Base-by-base conservation (phyloP, 306 rosid genomes). In the Rosa rugosa region DNA sequence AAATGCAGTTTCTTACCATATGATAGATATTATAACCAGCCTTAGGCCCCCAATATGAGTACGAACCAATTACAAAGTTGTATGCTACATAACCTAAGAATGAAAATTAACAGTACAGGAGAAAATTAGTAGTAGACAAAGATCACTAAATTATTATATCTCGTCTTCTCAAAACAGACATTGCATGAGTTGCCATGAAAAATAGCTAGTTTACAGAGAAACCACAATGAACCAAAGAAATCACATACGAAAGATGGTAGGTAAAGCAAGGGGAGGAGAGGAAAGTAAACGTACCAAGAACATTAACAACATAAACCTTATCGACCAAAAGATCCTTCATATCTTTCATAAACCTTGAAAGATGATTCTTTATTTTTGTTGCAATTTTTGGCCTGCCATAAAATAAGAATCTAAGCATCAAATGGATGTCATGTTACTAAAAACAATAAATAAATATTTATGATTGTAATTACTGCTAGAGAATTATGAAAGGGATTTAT, bases 31-130 rank as follows among this genome's bases (percentile, higher is more conserved):
- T 85, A 80, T 89, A 90, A 69, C 91, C 94, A 34, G 94, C 97
- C 85, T 90, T 94, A 16, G 98, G 97, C 1, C 93, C 98, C 97
- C 97, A 94, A 81, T 92, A 94, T 8, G 97, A 86, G 87, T 89
- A 92, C 2, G 98, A 93, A 65, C 98, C 97, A 13, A 94, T 4
- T 51, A 94, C 98, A 54, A 92, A 92, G 82, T 67, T 90, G 92
- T 94, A 94, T 46, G 84, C 90, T 79, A 88, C 75, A 75, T 84
- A 87, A 76, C 97, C 98, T 94, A 70, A 2, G 49, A 82, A 80
- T 38, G 31, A 75, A 62, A 66, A 62, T 69, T 75, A 57, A 74
- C 47, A 62, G 72, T 66, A 57, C 23, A 22, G 17, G 8, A 71
- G 5, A 60, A 69, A 50, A 71, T 75, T 81, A 68, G 51, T 54